Evolutionary conservation across 768 basidiomycete genomes (phyloP), one percentile per base, ranked within the genome.

Genomic region (Krasilnikovozyma curviuscula): DNA sequence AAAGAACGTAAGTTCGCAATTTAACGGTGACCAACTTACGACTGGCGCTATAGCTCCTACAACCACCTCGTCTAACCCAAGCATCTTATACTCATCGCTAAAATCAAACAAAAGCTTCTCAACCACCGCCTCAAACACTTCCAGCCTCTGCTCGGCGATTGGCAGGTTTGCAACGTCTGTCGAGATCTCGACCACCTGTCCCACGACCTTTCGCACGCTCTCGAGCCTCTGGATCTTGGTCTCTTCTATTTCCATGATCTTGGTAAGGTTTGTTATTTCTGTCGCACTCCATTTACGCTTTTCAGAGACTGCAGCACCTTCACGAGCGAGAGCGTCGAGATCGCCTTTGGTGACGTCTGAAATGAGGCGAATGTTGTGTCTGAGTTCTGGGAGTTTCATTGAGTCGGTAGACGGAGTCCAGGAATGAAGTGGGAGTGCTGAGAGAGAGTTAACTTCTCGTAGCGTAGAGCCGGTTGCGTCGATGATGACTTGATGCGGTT

Each of bases 401-500:
- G 79, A 72, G 56, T 98, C 91, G 13, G 76, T 75, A 0, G 85
- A 77, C 1, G 85, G 84, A 9, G 81, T 78, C 86, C 88, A 93
- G 3, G 57, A 56, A 3, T 63, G 63, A 75, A 75, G 50, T 72
- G 79, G 56, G 72, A 88, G 66, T 34, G 85, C 79, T 12, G 85
- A 76, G 40, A 97, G 62, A 1, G 86, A 88, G 4, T 80, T 71
- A 21, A 91, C 77, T 67, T 95, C 85, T 28, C 80, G 73, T n/a
- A 79, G 78, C 54, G 83, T 82, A 48, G 83, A 82, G 24, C 93
- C 86, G 18, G 85, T 81, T 16, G 89, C 84, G 65, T 98, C 93
- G 49, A 95, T 83, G 32, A 98, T 88, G 58, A 79, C 76, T 2
- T 88, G 25, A 16, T 43, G 38, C 12, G 35, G 27, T 29, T n/a